phyloP scores from a whole-genome alignment of 1,284 basidiomycete genomes.

The Polyporus tsugae region DNA sequence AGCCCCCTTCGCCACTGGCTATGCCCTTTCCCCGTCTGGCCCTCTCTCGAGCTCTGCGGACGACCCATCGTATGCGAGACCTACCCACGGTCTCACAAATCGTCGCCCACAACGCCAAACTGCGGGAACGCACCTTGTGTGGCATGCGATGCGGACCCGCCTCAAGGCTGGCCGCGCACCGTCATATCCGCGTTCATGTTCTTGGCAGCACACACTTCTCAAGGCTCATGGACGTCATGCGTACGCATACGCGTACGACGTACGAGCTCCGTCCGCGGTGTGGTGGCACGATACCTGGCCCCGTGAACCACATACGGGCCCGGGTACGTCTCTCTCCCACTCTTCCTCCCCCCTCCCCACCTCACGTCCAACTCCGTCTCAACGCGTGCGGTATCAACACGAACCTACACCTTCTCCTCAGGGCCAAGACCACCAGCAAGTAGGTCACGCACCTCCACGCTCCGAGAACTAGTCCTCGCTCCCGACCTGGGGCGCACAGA shows the following conservation, averaged over 20 bases:
- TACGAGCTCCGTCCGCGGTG: not conserved
- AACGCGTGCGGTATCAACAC: not conserved
- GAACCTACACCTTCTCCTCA: not conserved
- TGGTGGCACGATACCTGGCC: constrained; percentile 1
- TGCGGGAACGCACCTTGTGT: constrained; percentile 11
- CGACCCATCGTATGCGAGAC: not conserved
- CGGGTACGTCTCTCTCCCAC: not conserved
- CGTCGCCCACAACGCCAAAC: constrained; percentile 19
- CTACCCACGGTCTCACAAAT: constrained; percentile 11
- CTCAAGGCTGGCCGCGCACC: not conserved
- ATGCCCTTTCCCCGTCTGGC: not conserved
- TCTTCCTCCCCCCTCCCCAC: not conserved
- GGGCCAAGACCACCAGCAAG: not conserved
- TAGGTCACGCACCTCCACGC: not conserved
- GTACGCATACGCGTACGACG: not conserved
- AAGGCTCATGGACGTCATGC: not conserved
- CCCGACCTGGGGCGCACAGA: not conserved
- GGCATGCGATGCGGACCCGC: not conserved
- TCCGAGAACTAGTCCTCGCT: not conserved
- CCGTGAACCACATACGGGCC: not conserved
- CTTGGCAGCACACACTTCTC: not conserved
- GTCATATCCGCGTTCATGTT: not conserved
- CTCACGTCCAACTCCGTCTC: not conserved
- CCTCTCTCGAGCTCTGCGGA: not conserved
- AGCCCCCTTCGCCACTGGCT: not conserved